Conservation (phyloP, 2,329 filamentous ascomycete genomes). For the Chrysoporthe puriensis region DNA sequence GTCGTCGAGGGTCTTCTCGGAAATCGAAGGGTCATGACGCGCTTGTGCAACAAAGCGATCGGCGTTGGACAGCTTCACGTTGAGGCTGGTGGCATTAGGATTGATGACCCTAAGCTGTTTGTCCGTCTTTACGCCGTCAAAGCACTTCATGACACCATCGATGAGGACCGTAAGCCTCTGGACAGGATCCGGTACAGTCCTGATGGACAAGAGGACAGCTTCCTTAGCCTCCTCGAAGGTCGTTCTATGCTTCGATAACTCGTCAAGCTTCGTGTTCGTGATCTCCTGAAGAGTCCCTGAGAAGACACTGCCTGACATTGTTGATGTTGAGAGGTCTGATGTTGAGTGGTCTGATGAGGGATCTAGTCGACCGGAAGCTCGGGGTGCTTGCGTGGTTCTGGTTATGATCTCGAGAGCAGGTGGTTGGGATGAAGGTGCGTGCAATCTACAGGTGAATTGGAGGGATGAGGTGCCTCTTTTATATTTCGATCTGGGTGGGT, state of each 20-base stretch:
- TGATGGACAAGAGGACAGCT: slow-evolving; percentile 36
- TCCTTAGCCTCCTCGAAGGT: slow-evolving; percentile 43
- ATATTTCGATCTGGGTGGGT: background rate
- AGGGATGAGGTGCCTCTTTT: background rate
- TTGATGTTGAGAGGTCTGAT: background rate
- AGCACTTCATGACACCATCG: slow-evolving; percentile 42
- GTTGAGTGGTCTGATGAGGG: background rate
- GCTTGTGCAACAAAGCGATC: slow-evolving; percentile 46
- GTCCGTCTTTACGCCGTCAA: slow-evolving; percentile 50
- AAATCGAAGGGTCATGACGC: slow-evolving; percentile 46
- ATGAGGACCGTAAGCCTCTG: slow-evolving; percentile 40
- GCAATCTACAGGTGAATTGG: no score
- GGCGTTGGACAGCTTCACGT: slow-evolving; percentile 43
- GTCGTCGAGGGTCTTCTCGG: slow-evolving; percentile 36
- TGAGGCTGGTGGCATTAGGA: slow-evolving; percentile 30
- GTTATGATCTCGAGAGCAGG: background rate
- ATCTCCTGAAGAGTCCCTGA: slow-evolving; percentile 48
- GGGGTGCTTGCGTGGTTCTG: background rate
- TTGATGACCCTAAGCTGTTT: slow-evolving; percentile 50
- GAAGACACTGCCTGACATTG: slow-evolving; percentile 41
- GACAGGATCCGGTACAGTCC: slow-evolving; percentile 33
- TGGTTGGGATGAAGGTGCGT: background rate
- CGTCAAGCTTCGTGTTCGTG: slow-evolving; percentile 48
- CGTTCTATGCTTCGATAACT: slow-evolving; percentile 45
- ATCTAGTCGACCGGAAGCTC: background rate